A percentile compares a stretch with the other conserved stretches of the same genome.
These are phyloP conservation scores for Protomyces arabidopsidicola DNA, from an alignment of 1,139 yeast species.

Conservation along the genomic window DNA sequence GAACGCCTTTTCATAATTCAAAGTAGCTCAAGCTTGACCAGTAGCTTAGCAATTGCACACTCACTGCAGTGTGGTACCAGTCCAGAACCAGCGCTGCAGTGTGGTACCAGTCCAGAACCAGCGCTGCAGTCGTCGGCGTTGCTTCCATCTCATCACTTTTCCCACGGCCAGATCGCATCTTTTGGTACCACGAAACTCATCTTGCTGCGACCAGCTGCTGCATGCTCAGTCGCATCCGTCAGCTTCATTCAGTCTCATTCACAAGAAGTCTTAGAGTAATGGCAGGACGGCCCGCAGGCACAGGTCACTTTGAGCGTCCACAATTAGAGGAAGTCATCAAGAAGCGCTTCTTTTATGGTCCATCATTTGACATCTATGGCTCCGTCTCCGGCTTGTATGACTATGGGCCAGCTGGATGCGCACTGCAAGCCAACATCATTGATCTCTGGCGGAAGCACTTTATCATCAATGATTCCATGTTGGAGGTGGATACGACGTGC, in stretches of 20 bases:
- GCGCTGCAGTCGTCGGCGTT: too few relatives aligned
- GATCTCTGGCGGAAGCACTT: constrained; percentile 98
- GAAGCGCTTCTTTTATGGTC: constrained; percentile 95
- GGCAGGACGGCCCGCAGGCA: constrained; percentile 14
- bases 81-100: too few relatives aligned
- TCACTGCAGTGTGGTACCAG: too few relatives aligned
- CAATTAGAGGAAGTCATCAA: constrained; percentile 83
- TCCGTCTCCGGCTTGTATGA: constrained; percentile 98
- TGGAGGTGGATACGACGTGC: constrained; percentile 97
- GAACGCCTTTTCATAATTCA: too few relatives aligned
- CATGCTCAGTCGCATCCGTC: not conserved
- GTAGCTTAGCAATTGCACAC: too few relatives aligned
- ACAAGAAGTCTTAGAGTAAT: not conserved
- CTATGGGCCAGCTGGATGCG: constrained; percentile 99
- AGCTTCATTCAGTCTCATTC: not conserved
- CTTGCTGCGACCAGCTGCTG: not conserved
- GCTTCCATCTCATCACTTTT: too few relatives aligned
- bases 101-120: too few relatives aligned
- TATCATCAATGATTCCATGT: constrained; percentile 95
- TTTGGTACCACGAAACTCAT: not conserved
- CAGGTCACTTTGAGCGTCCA: constrained; percentile 62
- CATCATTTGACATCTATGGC: constrained; percentile 94
- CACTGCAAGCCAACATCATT: constrained; percentile 89
- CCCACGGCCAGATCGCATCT: too few relatives aligned
- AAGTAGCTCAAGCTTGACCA: too few relatives aligned